Evolutionary conservation across 768 basidiomycete genomes (phyloP), one percentile per base, ranked within the genome.

Genomic region (Pholiota conissans): DNA sequence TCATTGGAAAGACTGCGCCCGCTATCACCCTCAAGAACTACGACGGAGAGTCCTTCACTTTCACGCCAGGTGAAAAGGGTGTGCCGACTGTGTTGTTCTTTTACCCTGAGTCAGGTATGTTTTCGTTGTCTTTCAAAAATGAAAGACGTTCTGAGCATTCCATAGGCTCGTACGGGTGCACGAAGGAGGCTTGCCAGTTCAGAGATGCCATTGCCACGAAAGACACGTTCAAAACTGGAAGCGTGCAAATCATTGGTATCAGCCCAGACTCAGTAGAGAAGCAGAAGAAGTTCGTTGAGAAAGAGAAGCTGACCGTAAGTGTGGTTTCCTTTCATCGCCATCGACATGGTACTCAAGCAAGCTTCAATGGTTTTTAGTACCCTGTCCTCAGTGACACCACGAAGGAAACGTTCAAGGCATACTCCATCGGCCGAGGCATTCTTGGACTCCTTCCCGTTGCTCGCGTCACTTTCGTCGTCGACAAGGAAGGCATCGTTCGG

Each of bases 111-210:
- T 81, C 88, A 37, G 84, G 88, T 86, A 71, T 58, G 71, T 27
- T 34, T 20, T 18, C 34, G 45, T 16, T 18, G 28, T 53, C 52
- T 29, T 8, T 51, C 18, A 10, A 28, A 24, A 16, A 24, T 26
- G 13, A 26, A 22, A 20, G 9, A 20, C 13, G 10, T 22, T 30
- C 18, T 49, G 18, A 30, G 6, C 26, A 16, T n/a, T 28, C n/a
- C 37, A 54, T 28, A 86, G 90, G 86, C 5, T 84, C 90, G 2
- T 86, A 76, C 50, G 91, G 88, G 5, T 93, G 93, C 71, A 95
- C 90, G 16, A 86, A 81, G 65, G 86, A 94, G 70, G 91, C 88
- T 1, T 93, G 91, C 64, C 79, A 85, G 52, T 93, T 95, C 71
- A 83, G 92, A 24, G 89, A 94, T 74, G 90, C 90, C 3, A 72